A percentile compares a stretch with the other conserved stretches of the same genome.
These are phyloP conservation scores for Conoideocrella luteorostrata DNA, from an alignment of 2,329 filamentous ascomycete genomes.

Conservation along the genomic window DNA sequence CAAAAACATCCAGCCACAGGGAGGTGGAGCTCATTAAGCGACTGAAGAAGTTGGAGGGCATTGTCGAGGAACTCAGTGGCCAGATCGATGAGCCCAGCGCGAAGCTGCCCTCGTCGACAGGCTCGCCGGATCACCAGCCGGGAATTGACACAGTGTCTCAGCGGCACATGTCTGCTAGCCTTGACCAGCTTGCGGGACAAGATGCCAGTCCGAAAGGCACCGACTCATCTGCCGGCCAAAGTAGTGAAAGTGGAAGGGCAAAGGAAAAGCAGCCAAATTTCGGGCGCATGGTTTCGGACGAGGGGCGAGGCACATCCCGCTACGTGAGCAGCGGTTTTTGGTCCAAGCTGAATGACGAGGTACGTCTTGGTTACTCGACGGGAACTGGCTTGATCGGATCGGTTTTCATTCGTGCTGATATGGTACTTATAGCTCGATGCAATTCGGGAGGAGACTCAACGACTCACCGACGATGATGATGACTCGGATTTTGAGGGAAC, in stretches of 20 bases:
- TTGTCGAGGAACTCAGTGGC: slow-evolving; percentile 63
- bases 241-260: slow-evolving; percentile 21
- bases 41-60: slow-evolving; percentile 65
- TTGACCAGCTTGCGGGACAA: slow-evolving; percentile 10
- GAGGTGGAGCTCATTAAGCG: slow-evolving; percentile 67
- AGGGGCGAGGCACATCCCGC: slow-evolving; percentile 59
- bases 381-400: background rate
- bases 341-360: slow-evolving; percentile 70
- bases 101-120: slow-evolving; percentile 23
- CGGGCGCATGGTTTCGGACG: slow-evolving; percentile 63
- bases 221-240: slow-evolving; percentile 25
- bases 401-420: background rate
- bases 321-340: slow-evolving; percentile 75
- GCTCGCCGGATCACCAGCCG: slow-evolving; percentile 21
- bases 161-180: slow-evolving; percentile 6
- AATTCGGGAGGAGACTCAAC: slow-evolving; percentile 43
- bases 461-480: slow-evolving; percentile 37
- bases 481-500: slow-evolving; percentile 57
- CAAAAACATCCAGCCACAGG: slow-evolving; percentile 54
- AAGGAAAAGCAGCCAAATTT: slow-evolving; percentile 41
- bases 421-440: slow-evolving; percentile 24
- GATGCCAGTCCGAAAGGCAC: slow-evolving; percentile 18
- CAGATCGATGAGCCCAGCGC: slow-evolving; percentile 49
- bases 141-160: slow-evolving; percentile 7
- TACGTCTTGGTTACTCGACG: slow-evolving; percentile 23